Evolutionary conservation across 208 protist genomes (phyloP), one percentile per base, ranked within the genome.

Genomic region (Naegleria gruberi): DNA sequence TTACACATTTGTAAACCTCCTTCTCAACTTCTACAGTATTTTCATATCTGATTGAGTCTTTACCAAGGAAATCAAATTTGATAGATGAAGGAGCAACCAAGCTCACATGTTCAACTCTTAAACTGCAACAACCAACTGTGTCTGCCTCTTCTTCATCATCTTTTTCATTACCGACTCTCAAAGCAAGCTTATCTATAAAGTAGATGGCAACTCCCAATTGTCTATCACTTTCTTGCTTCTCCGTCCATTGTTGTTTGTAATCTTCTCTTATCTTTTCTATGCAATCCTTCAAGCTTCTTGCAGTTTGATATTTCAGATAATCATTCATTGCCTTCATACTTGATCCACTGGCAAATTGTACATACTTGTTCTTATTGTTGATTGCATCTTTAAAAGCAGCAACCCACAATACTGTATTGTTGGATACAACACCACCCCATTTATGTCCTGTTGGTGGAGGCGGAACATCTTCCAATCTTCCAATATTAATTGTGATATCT

Each of bases 111-210:
- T 99, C 98, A 26, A 98, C 94, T 89, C 98, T 96, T 44, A 99
- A 95, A 23, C 98, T 99, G 92, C 98, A 99, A 93, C 98, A 99
- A 87, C 99, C 99, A n/a, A 98, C 98, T 0, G 98, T 99, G 92
- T 99, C 98, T 15, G 98, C 98, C 94, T 98, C 95, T 82, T 99
- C 97, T 42, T 47, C 45, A 37, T 96, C 94, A 89, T 96, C 96
- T 93, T 99, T 99, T 92, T 99, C 98, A 94, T 99, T 99, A 90
- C 99, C 99, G n/a, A 98, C 98, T 97, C 99, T 97, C 10, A 99
- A 95, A 2, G 98, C 98, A 12, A 99, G 94, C 42, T 97, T 97
- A 92, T 99, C 99, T 92, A 99, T 99, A 55, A 99, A 97, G 91
- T 99, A 99, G 91, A 99, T 96, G 37, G 98, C 98, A 0, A 98